These are phyloP conservation scores for Colletotrichum acutatum DNA, from an alignment of 2,329 filamentous ascomycete genomes.

Conservation along the genomic window DNA sequence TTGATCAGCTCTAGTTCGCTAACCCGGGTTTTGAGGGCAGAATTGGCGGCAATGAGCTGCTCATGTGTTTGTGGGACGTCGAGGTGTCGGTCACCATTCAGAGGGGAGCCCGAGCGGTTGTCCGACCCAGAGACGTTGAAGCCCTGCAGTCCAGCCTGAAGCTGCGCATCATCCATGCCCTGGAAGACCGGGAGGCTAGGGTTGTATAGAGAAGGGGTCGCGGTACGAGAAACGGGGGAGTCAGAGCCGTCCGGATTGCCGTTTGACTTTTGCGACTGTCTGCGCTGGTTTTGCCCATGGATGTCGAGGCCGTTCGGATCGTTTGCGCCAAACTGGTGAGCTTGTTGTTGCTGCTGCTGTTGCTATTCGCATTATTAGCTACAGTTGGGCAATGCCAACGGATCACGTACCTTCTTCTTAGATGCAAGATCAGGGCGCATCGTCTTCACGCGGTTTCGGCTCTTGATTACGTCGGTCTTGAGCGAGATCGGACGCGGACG, in stretches of 20 bases:
- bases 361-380: constrained; percentile 20
- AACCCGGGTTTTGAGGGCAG: constrained; percentile 91
- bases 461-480: constrained; percentile 99
- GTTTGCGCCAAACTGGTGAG: constrained; percentile 47
- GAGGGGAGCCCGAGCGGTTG: constrained; percentile 61
- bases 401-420: constrained; percentile 79
- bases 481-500: constrained; percentile 92
- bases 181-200: constrained; percentile 85
- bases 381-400: not conserved
- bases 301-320: constrained; percentile 71
- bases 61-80: constrained; percentile 84
- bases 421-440: constrained; percentile 80
- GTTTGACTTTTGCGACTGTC: constrained; percentile 78
- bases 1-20: constrained; percentile 97
- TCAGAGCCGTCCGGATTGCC: constrained; percentile 79
- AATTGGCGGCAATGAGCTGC: constrained; percentile 82
- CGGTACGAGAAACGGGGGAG: constrained; percentile 82
- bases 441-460: constrained; percentile 96
- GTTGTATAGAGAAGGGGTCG: constrained; percentile 80
- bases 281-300: constrained; percentile 63
- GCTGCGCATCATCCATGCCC: constrained; percentile 77
- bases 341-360: constrained; percentile 49
- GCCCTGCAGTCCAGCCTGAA: constrained; percentile 65
- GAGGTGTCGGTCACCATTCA: constrained; percentile 70
- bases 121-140: constrained; percentile 63